Evolutionary conservation across 768 basidiomycete genomes (phyloP).

Genomic region (Chiua virens): DNA sequence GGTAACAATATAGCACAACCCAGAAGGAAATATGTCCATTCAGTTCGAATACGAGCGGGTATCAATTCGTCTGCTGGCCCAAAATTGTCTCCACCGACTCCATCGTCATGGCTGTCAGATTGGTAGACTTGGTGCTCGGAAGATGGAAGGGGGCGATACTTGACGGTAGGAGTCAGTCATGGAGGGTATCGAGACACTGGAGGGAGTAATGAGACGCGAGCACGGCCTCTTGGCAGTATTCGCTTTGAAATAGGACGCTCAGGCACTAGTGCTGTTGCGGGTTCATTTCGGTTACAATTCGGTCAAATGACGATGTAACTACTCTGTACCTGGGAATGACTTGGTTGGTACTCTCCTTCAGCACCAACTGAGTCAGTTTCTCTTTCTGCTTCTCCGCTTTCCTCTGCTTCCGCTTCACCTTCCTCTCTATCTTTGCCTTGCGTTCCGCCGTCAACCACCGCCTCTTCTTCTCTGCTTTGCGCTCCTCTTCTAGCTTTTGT

Average conservation of each 20-base stretch:
- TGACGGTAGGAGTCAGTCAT: slow-evolving; percentile 10
- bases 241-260: no score
- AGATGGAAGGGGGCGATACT: slow-evolving; percentile 23
- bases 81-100: slow-evolving; percentile 5
- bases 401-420: slow-evolving; percentile 40
- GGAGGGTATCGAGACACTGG: neutral
- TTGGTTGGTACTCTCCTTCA: slow-evolving; percentile 60
- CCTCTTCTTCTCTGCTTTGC: slow-evolving; percentile 60
- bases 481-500: slow-evolving; percentile 54
- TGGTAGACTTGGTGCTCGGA: slow-evolving; percentile 9
- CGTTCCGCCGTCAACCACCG: slow-evolving; percentile 44
- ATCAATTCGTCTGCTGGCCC: slow-evolving; percentile 26
- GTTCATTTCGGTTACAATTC: no score
- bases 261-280: no score
- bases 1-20: slow-evolving; percentile 80
- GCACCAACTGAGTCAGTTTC: slow-evolving; percentile 50
- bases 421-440: slow-evolving; percentile 38
- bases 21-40: slow-evolving; percentile 69
- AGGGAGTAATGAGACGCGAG: neutral
- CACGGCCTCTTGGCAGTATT: no score
- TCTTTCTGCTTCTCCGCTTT: slow-evolving; percentile 50
- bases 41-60: slow-evolving; percentile 42
- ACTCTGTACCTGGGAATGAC: slow-evolving; percentile 43
- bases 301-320: no score
- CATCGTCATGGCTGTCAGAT: neutral